Percentiles rank a stretch among this genome's conserved stretches.
phyloP scores from a whole-genome alignment of 2,329 filamentous ascomycete genomes.

The Ceratocystis harringtonii region DNA sequence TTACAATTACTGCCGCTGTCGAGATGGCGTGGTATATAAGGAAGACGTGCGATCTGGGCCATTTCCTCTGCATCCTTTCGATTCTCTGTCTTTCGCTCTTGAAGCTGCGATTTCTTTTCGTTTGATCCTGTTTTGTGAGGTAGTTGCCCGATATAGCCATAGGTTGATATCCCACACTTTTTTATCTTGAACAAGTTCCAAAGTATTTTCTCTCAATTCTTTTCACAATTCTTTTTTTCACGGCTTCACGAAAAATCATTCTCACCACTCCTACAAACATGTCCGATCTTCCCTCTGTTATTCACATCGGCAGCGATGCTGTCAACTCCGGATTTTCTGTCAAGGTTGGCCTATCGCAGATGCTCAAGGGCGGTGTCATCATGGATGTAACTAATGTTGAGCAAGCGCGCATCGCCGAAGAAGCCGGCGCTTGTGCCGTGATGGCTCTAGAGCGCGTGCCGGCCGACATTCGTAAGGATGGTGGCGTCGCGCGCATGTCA shows the following conservation, averaged over 20 bases:
- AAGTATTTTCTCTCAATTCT: neutral
- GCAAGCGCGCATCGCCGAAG: constrained; percentile 92
- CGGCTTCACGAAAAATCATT: neutral
- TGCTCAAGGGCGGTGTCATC: constrained; percentile 98
- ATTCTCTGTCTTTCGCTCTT: neutral
- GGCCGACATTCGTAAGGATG: constrained; percentile 82
- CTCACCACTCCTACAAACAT: neutral
- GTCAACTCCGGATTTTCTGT: constrained; percentile 52
- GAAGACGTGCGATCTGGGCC: neutral
- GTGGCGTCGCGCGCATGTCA: constrained; percentile 92
- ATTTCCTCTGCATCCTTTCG: neutral
- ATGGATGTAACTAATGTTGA: constrained; percentile 96
- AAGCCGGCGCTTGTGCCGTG: constrained; percentile 87
- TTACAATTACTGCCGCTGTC: neutral
- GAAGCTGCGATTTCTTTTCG: too few relatives aligned
- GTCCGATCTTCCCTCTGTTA: constrained; percentile 12
- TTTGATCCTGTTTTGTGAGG: neutral
- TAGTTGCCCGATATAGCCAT: neutral
- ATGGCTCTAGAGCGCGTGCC: constrained; percentile 98
- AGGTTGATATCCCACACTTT: neutral
- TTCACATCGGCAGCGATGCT: constrained; percentile 17
- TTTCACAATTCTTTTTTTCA: neutral
- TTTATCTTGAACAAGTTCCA: neutral
- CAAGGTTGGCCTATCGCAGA: constrained; percentile 90
- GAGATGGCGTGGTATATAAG: neutral